Conservation (phyloP, 2,329 filamentous ascomycete species). For the Colletotrichum sp. region DNA sequence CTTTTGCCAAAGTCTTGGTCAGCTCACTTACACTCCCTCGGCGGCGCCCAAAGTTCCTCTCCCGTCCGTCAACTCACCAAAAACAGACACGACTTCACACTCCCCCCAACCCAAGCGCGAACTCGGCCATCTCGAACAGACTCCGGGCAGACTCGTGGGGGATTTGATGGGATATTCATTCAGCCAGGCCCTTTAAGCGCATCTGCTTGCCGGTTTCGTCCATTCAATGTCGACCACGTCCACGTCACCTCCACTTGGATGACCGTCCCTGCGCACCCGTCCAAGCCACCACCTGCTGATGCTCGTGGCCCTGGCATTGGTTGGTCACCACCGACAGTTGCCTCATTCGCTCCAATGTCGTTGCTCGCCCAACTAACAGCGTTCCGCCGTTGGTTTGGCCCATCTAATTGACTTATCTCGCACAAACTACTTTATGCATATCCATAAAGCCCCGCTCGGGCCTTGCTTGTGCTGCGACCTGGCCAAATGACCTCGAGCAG, state of each 20-base stretch:
- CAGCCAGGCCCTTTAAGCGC: not conserved
- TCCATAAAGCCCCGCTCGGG: not conserved
- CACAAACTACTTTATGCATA: slow-evolving; percentile 5
- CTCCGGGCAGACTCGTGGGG: not conserved
- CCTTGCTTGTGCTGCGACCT: not conserved
- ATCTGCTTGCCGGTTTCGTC: not conserved
- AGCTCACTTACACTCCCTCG: not conserved
- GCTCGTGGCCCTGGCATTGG: not conserved
- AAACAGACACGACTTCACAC: not conserved
- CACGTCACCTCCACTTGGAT: not conserved
- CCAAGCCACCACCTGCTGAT: not conserved
- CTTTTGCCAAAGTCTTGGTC: not conserved
- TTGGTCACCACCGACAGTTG: not conserved
- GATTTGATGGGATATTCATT: not conserved
- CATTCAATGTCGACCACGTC: not conserved
- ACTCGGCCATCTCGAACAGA: not conserved
- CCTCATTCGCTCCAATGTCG: not conserved
- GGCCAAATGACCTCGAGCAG: not conserved
- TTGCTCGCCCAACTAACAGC: not conserved
- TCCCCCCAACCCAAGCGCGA: not conserved
- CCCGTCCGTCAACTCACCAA: not conserved
- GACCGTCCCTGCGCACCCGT: slow-evolving; percentile 2
- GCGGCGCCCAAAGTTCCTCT: not conserved
- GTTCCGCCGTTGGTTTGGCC: not conserved
- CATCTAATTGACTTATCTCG: not conserved